Evolutionary conservation across 805 yeast species (phyloP), one percentile per base, ranked within the genome.

Genomic region (Zygotorulaspora chibaensis): DNA sequence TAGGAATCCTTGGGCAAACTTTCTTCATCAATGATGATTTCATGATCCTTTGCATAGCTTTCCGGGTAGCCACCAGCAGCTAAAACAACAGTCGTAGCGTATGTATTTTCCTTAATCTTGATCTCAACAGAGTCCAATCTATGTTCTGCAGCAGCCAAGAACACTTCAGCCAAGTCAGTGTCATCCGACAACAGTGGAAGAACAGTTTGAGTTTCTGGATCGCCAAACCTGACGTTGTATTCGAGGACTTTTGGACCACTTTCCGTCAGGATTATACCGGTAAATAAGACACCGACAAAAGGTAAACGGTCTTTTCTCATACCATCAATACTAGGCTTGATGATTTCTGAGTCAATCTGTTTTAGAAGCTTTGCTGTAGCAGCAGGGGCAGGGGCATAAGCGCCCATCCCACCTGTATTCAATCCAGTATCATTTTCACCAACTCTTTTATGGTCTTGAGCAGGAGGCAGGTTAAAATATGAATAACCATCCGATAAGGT

Each of bases 391-490:
- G 99, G 99, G 7, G 98, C 93, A 62, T 93, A 93, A 7, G 98
- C 96, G 53, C 99, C 99, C 99, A 93, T 93, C 53, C 99, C 99
- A 56, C 99, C 99, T 31, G 99, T 93, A 71, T 93, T 93, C 52
- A 91, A 76, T 20, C 99, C 99, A 33, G 81, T 73, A 66, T 93
- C 99, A 50, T 90, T 90, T 60, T 95, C 87, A 45, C 95, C 95
- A 56, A 85, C 77, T 67, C 99, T 83, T 73, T 93, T 93, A 71
- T 93, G 99, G 65, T 93, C 99, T 71, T 93, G 99, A 23, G 98
- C 96, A 37, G 98, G 87, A 35, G 99, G 99, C 48, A 93, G 77
- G 64, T 87, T 90, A 64, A 82, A 79, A 61, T 82, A 83, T 9
- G 95, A 80, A 73, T 93, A 91, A 46, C 99, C 99, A 64, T 93